These are phyloP conservation scores for Furcasterigmium furcatum DNA, from an alignment of 2,329 filamentous ascomycete species.

Conservation along the genomic window DNA sequence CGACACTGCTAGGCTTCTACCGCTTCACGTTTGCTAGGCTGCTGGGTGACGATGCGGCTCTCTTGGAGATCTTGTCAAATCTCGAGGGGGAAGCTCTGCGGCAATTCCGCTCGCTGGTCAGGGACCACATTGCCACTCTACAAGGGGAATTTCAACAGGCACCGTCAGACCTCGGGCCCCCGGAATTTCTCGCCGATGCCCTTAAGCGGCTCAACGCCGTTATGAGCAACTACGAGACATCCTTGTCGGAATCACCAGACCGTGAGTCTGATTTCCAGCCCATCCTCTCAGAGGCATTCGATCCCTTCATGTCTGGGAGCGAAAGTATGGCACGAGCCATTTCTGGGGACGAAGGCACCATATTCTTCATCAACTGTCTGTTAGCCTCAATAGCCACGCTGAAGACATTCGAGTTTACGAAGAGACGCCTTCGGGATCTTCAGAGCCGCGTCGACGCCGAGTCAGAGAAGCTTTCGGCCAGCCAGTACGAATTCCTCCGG, in stretches of 20 bases:
- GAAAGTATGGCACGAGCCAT: constrained; percentile 64
- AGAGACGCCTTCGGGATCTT: constrained; percentile 50
- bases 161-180: constrained; percentile 71
- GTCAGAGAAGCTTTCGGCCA: constrained; percentile 55
- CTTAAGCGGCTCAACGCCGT: constrained; percentile 74
- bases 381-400: constrained; percentile 55
- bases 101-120: constrained; percentile 78
- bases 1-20: constrained; percentile 89
- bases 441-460: constrained; percentile 52
- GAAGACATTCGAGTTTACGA: constrained; percentile 61
- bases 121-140: constrained; percentile 73
- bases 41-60: constrained; percentile 63
- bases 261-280: constrained; percentile 69
- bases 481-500: constrained; percentile 72
- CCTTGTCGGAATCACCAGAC: constrained; percentile 58
- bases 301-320: constrained; percentile 80
- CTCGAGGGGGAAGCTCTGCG: constrained; percentile 75
- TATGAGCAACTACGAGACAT: constrained; percentile 84
- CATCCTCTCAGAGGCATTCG: constrained; percentile 74
- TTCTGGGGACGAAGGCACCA: constrained; percentile 54
- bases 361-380: constrained; percentile 74
- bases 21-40: constrained; percentile 79
- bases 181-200: constrained; percentile 76
- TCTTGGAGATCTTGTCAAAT: constrained; percentile 65
- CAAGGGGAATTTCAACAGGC: constrained; percentile 69